Evolutionary conservation across 2,329 filamentous ascomycete genomes (phyloP).

Genomic region (Xylariaceae sp.): DNA sequence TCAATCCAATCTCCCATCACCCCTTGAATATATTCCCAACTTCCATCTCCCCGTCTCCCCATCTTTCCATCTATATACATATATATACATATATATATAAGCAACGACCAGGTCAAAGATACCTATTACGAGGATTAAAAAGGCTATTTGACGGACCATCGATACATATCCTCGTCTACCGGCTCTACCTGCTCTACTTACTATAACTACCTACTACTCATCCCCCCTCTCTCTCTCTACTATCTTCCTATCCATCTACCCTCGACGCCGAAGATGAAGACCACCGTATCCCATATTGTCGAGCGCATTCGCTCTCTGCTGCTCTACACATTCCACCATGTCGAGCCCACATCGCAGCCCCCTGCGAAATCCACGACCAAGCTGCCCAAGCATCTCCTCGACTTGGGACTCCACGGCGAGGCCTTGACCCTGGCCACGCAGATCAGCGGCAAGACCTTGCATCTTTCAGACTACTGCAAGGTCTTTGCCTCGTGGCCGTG

Average conservation of each 20-base stretch:
- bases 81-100: too few relatives aligned
- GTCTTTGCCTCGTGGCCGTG: conserved; percentile 25
- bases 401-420: conserved; percentile 21
- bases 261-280: conserved; percentile 13
- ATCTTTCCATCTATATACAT: too few relatives aligned
- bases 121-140: too few relatives aligned
- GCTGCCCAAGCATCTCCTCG: conserved; percentile 1
- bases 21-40: too few relatives aligned
- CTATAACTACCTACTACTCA: too few relatives aligned
- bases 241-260: too few relatives aligned
- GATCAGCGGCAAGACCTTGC: conserved; percentile 23
- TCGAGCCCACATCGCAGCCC: conserved; percentile 1
- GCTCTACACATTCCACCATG: conserved; percentile 13
- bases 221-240: not conserved
- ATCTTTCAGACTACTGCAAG: conserved; percentile 25
- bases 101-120: too few relatives aligned
- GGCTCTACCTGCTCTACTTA: too few relatives aligned
- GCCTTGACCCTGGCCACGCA: conserved; percentile 21
- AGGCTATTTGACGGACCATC: too few relatives aligned
- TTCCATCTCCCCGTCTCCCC: too few relatives aligned
- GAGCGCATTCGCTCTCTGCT: conserved; percentile 18
- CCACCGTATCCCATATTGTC: conserved; percentile 14
- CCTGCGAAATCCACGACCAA: not conserved
- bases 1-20: too few relatives aligned
- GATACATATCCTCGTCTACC: too few relatives aligned